phyloP scores from a whole-genome alignment of 1,139 yeast species.

The Eremothecium coryli region DNA sequence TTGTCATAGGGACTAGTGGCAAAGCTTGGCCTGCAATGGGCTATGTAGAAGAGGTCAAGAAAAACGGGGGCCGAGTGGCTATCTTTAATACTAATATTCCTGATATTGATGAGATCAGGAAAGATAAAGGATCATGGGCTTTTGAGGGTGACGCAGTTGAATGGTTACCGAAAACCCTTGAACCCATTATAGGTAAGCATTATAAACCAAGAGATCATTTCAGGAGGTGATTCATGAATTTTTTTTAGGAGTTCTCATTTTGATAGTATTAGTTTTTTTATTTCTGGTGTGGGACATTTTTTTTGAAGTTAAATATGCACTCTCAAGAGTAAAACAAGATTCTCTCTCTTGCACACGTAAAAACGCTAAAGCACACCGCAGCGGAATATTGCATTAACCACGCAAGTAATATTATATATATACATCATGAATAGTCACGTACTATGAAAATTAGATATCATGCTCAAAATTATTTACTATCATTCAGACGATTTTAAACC shows the following conservation, averaged over 20 bases:
- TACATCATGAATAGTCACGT: no score
- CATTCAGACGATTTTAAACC: no score
- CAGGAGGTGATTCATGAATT: conserved; percentile 13
- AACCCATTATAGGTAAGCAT: conserved; percentile 36
- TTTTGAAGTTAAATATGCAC: not conserved
- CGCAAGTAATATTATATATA: no score
- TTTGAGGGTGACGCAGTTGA: conserved; percentile 77
- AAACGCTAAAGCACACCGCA: no score
- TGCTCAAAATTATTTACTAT: no score
- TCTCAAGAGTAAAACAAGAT: no score
- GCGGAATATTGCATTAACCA: no score
- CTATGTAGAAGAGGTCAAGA: conserved; percentile 65
- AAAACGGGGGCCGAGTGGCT: conserved; percentile 74
- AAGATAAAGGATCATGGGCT: conserved; percentile 49
- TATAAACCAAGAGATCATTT: conserved; percentile 25
- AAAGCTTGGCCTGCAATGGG: conserved; percentile 88
- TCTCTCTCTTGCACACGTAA: no score
- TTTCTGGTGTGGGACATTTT: not conserved
- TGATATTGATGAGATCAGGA: conserved; percentile 35
- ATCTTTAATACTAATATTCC: conserved; percentile 67
- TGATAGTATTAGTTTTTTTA: not conserved
- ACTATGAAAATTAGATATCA: no score
- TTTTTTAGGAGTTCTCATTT: no score
- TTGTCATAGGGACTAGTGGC: conserved; percentile 81
- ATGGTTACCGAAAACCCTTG: conserved; percentile 56